A percentile compares a stretch with the other conserved stretches of the same genome.
These are phyloP conservation scores for Neophaeococcomyces mojaviensis DNA, from an alignment of 2,329 filamentous ascomycete species.

Conservation along the genomic window DNA sequence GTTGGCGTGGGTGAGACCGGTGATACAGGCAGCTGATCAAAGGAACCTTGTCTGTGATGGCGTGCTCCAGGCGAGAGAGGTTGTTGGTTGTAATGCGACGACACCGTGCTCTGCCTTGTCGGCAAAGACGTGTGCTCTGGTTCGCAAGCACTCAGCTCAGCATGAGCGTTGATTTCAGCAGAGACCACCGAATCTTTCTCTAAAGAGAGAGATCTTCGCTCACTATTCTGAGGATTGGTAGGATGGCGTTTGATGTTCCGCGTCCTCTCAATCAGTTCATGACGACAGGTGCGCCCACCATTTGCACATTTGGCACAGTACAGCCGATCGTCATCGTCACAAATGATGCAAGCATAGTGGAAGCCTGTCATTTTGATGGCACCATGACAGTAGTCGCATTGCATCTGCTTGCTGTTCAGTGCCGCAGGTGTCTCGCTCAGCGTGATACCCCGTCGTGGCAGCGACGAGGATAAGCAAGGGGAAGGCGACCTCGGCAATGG, in stretches of 20 bases:
- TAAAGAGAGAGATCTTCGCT: background rate
- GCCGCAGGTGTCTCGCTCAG: background rate
- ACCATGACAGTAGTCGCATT: slow-evolving; percentile 20
- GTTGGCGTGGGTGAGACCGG: background rate
- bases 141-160: slow-evolving; percentile 2
- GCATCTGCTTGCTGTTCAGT: slow-evolving; percentile 14
- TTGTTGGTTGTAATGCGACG: background rate
- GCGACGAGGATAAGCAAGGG: background rate
- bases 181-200: slow-evolving; percentile 8
- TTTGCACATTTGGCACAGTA: slow-evolving; percentile 19
- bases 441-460: slow-evolving; percentile 4
- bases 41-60: background rate
- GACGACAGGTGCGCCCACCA: slow-evolving; percentile 19
- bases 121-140: background rate
- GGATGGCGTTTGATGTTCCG: slow-evolving; percentile 13
- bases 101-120: background rate
- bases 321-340: slow-evolving; percentile 20
- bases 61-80: background rate
- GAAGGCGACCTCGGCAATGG: slow-evolving; percentile 4
- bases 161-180: background rate
- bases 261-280: slow-evolving; percentile 18
- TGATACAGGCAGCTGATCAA: background rate
- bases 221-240: slow-evolving; percentile 1
- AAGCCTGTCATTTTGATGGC: slow-evolving; percentile 19
- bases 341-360: slow-evolving; percentile 21